phyloP scores from a whole-genome alignment of 192 early-diverging fungal genomes.

The Martensiomyces pterosporus region DNA sequence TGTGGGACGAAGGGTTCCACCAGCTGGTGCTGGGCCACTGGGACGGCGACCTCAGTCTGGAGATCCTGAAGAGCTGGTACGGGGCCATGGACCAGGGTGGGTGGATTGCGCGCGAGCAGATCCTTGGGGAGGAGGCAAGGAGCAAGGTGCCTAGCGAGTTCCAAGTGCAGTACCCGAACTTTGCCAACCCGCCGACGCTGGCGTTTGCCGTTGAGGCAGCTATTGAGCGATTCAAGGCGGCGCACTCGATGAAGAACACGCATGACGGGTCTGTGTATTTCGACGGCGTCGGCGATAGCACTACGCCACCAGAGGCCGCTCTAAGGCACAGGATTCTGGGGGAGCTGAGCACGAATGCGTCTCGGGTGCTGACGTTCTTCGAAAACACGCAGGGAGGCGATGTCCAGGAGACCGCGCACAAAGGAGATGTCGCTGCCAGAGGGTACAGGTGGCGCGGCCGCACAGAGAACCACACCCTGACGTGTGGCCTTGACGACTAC shows the following conservation, averaged over 20 bases:
- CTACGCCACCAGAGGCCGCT: constrained; percentile 1
- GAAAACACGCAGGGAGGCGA: constrained; percentile 72
- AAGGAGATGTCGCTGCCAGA: constrained; percentile 47
- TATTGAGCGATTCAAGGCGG: constrained; percentile 54
- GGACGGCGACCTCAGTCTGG: constrained; percentile 84
- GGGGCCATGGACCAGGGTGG: constrained; percentile 72
- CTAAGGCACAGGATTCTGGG: constrained; percentile 50
- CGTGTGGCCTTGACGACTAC: constrained; percentile 93
- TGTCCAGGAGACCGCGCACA: constrained; percentile 34
- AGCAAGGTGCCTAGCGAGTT: constrained; percentile 88
- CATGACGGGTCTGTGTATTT: constrained; percentile 2
- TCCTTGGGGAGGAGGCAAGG: constrained; percentile 87
- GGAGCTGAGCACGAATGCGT: constrained; percentile 60
- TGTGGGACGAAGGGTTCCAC: constrained; percentile 96
- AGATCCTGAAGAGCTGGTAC: constrained; percentile 78
- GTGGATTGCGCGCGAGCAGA: constrained; percentile 94
- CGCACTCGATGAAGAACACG: not conserved
- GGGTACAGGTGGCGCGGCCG: constrained; percentile 91
- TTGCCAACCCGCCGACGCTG: constrained; percentile 90
- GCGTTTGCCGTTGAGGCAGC: constrained; percentile 65
- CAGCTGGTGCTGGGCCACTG: constrained; percentile 77
- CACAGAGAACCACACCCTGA: constrained; percentile 76
- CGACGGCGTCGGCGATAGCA: not conserved
- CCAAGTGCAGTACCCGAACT: constrained; percentile 86
- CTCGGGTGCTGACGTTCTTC: constrained; percentile 76